Conservation (phyloP, 306 rosid species). For the Casuarina cunninghamiana region DNA sequence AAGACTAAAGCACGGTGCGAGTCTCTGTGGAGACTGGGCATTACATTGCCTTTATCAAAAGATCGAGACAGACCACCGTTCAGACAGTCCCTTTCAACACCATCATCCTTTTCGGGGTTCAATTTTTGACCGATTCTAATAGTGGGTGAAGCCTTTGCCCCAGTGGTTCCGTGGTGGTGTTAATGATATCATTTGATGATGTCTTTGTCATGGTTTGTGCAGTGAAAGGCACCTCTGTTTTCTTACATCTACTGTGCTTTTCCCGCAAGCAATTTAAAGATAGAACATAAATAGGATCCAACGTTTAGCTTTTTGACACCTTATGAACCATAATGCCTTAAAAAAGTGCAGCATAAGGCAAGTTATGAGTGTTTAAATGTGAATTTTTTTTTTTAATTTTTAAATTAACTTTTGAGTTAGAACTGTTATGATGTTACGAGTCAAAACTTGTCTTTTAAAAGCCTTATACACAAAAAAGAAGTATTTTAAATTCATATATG, state of each 20-base stretch:
- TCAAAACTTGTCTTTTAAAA: no score
- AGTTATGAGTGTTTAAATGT: not conserved
- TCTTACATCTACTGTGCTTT: no score
- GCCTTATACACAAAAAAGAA: no score
- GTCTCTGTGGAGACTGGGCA: not conserved
- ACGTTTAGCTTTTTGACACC: no score
- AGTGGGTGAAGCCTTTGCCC: not conserved
- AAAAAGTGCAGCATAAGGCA: no score
- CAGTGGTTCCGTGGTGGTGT: not conserved
- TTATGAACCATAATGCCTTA: no score
- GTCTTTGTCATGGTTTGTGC: not conserved
- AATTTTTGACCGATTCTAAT: slow-evolving; percentile 2
- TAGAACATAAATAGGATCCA: no score
- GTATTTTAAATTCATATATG: no score
- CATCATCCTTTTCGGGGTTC: slow-evolving; percentile 14
- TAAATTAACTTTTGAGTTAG: no score
- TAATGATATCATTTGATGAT: not conserved
- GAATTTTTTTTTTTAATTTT: not conserved
- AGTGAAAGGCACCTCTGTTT: slow-evolving; percentile 22
- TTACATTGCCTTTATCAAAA: slow-evolving; percentile 4
- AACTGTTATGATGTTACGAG: no score
- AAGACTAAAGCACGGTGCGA: slow-evolving; percentile 1
- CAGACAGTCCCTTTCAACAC: slow-evolving; percentile 9
- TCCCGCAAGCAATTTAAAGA: no score
- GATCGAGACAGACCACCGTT: slow-evolving; percentile 4